A percentile compares a stretch with the other conserved stretches of the same genome.
These are phyloP conservation scores for Plectranthus barbatus DNA, from an alignment of 257 asterid genomes.

Conservation along the genomic window DNA sequence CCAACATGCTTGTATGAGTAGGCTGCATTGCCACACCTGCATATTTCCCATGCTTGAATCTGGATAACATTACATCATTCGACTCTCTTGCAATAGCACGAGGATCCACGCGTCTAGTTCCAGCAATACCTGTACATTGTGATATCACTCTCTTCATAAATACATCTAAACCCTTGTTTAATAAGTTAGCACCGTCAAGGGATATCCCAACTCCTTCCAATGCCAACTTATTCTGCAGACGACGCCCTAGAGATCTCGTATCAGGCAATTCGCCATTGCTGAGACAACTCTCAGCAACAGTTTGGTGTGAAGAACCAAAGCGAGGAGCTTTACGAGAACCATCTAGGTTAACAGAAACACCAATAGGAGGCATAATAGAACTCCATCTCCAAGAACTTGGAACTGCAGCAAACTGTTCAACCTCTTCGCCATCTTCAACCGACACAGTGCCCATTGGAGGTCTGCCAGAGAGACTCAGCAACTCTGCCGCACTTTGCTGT, in stretches of 20 bases:
- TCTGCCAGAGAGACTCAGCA: slow-evolving; percentile 52
- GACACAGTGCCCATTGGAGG: slow-evolving; percentile 44
- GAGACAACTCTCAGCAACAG: slow-evolving; percentile 28
- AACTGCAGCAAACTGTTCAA: slow-evolving; percentile 53
- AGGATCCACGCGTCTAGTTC: slow-evolving; percentile 17
- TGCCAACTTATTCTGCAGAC: slow-evolving; percentile 53
- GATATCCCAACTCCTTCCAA: slow-evolving; percentile 60
- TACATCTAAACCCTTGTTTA: slow-evolving; percentile 55
- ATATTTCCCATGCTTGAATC: slow-evolving; percentile 14
- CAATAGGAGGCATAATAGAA: slow-evolving; percentile 64
- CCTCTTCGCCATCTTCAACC: slow-evolving; percentile 89
- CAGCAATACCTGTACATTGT: slow-evolving; percentile 43
- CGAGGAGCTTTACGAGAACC: slow-evolving; percentile 25
- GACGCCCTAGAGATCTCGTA: slow-evolving; percentile 35
- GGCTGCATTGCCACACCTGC: slow-evolving; percentile 15
- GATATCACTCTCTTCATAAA: slow-evolving; percentile 55
- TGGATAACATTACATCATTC: slow-evolving; percentile 14
- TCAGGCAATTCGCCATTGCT: slow-evolving; percentile 50
- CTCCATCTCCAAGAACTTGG: slow-evolving; percentile 38
- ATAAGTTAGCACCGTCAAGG: slow-evolving; percentile 44
- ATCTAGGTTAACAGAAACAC: slow-evolving; percentile 31
- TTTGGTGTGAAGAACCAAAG: slow-evolving; percentile 3
- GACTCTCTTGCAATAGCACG: neutral
- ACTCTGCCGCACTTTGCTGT: slow-evolving; percentile 61
- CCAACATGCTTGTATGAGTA: slow-evolving; percentile 28